Evolutionary conservation across 2,329 filamentous ascomycete species (phyloP), one percentile per base, ranked within the genome.

Genomic region (Graphium sp.): DNA sequence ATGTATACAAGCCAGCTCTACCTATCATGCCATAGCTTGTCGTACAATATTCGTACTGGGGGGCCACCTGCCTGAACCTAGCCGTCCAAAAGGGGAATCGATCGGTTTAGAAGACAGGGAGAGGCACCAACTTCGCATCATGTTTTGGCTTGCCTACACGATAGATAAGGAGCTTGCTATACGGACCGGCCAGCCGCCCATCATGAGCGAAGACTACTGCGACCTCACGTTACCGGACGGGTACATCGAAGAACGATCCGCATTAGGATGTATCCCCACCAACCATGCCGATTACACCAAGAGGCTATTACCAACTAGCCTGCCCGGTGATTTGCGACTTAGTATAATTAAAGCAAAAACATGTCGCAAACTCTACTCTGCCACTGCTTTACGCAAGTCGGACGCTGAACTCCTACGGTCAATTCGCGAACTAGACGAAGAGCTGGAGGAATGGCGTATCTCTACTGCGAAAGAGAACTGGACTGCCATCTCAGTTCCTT

Each of bases 121-220:
- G 24, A 39, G 42, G 22, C 40, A 44, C 7, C 48, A 56, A 18
- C 35, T 56, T 0, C 48, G 57, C 4, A 39, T 46, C 18, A 31
- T 69, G 0, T 71, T 71, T 37, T 71, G 66, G 64, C 37, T 69
- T 5, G 58, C 56, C 35, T 70, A 66, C 32, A 50, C 49, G 2
- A 43, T 66, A 7, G 66, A 72, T 36, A 70, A 66, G 34, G 65
- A 70, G n/a, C 49, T 68, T 9, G 48, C 60, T 1, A 46, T 71
- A 1, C 55, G 65, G 4, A 62, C 56, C 0, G 62, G 63, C 0
- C 62, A 65, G 26, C 63, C 63, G 0, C 63, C 64, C 2, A 43
- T 51, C 1, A 56, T 68, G 13, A 41, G 47, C 4, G 61, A 66
- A 29, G 56, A 62, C 11, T 56, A 63, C 30, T 68, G 64, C 35